Percentiles rank a stretch among this genome's conserved stretches.
Conservation (phyloP, 768 basidiomycete species). For the Lactarius trivialis region DNA sequence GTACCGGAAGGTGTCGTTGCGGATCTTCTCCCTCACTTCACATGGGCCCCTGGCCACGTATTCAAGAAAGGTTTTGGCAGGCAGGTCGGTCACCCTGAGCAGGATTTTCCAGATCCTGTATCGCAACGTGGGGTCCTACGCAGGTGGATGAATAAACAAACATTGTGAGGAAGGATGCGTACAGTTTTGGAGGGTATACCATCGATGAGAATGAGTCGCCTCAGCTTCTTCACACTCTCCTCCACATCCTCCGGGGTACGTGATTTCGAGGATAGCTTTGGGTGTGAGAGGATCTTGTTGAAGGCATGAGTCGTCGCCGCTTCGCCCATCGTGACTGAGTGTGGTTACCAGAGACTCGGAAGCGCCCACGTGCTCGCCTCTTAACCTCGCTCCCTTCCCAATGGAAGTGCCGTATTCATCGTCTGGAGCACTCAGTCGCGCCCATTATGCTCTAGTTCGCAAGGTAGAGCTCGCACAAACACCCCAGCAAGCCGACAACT, state of each 20-base stretch:
- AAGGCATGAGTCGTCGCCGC: conserved; percentile 59
- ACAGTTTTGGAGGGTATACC: conserved; percentile 79
- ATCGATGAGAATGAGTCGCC: conserved; percentile 84
- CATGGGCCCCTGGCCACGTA: conserved; percentile 83
- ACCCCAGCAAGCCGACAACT: conserved; percentile 51
- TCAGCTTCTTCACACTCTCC: conserved; percentile 78
- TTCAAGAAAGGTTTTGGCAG: conserved; percentile 66
- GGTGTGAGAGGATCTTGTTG: conserved; percentile 70
- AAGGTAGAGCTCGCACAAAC: conserved; percentile 61
- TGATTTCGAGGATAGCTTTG: conserved; percentile 58
- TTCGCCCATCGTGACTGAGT: conserved; percentile 7
- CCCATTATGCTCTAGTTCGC: conserved; percentile 70
- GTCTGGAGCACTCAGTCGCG: conserved; percentile 70
- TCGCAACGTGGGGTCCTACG: conserved; percentile 74
- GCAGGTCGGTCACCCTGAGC: conserved; percentile 70
- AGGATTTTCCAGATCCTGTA: conserved; percentile 94
- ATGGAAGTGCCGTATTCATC: conserved; percentile 79
- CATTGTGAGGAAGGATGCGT: no score
- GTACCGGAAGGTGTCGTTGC: conserved; percentile 94
- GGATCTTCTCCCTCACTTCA: conserved; percentile 83
- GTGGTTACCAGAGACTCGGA: background rate
- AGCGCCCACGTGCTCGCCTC: conserved; percentile 12
- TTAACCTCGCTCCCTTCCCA: background rate
- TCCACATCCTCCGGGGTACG: conserved; percentile 60
- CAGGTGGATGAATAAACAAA: background rate